phyloP scores from a whole-genome alignment of 1,284 basidiomycete genomes.

The Heterobasidion parviporum region DNA sequence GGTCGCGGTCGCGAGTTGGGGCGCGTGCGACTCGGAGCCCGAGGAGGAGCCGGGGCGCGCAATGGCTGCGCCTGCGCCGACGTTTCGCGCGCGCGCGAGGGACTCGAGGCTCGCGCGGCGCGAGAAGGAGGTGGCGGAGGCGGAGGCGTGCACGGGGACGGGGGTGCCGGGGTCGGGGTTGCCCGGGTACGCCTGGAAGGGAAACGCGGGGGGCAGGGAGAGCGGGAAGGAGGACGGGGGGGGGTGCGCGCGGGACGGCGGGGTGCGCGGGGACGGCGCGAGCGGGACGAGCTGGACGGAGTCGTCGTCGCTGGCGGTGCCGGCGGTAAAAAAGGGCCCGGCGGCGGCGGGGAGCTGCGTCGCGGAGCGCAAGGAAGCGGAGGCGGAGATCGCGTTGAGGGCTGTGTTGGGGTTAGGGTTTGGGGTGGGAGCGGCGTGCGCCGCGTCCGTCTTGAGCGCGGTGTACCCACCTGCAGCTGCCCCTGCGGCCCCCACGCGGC shows the following conservation, averaged over 20 bases:
- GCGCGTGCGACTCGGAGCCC: neutral
- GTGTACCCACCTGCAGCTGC: slow-evolving; percentile 13
- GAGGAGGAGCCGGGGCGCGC: no score
- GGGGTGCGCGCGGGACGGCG: neutral
- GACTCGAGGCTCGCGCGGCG: slow-evolving; percentile 23
- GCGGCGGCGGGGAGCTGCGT: neutral
- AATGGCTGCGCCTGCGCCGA: neutral
- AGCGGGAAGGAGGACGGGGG: slow-evolving; percentile 2
- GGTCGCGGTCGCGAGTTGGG: slow-evolving; percentile 17
- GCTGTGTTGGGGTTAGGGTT: neutral
- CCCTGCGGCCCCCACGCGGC: neutral
- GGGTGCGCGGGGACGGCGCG: neutral
- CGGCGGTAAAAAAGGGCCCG: slow-evolving; percentile 1
- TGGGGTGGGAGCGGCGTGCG: neutral
- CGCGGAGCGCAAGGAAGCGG: slow-evolving; percentile 6
- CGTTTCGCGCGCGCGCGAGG: slow-evolving; percentile 17
- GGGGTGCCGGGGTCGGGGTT: slow-evolving; percentile 46
- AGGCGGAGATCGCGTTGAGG: neutral
- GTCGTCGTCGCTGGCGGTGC: neutral
- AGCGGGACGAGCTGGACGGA: neutral
- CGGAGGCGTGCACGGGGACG: slow-evolving; percentile 24
- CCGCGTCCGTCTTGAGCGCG: neutral
- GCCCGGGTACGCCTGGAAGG: slow-evolving; percentile 52
- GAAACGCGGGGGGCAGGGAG: slow-evolving; percentile 41
- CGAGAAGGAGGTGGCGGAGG: slow-evolving; percentile 7